Evolutionary conservation across 2,329 filamentous ascomycete genomes (phyloP), one percentile per base, ranked within the genome.

Genomic region (Trichoderma arundinaceum): DNA sequence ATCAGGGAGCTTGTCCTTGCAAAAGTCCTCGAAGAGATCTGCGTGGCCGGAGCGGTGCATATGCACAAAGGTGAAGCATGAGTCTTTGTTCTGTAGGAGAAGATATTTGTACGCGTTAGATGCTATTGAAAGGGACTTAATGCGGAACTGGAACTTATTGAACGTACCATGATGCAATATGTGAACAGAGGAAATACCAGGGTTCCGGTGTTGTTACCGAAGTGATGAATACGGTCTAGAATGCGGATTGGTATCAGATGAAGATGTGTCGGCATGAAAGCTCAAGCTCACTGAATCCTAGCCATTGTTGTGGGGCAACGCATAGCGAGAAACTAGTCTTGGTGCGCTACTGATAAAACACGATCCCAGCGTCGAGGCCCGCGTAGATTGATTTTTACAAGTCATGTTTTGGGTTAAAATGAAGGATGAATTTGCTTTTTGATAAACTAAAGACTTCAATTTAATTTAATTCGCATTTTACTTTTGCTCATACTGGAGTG

Each of bases 21-120:
- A 89, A 74, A 90, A 90, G 76, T 90, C 88, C 75, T 94, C 92
- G 71, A 94, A 90, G 68, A 93, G 86, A 78, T 94, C 91, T 63
- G 90, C 90, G 78, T 92, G 86, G 75, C 88, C 86, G 35, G 90
- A 80, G 61, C 83, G 81, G 77, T 89, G 88, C 80, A 94, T 88
- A 82, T 94, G 92, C 68, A 94, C 79, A 76, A 91, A 88, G 22
- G 89, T 94, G 80, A 88, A 88, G 77, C 82, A 84, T 9, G 89
- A 88, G 82, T 95, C 92, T 81, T 92, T 92, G 73, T 87, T 88
- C 85, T 88, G 35, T 10, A 38, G 79, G 0, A 51, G n/a, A 22
- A 15, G 17, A 15, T 10, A 13, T 22, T 22, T 7, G 33, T 15
- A 28, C 35, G 49, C 10, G 49, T 63, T 13, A 63, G 17, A 7